phyloP scores from a whole-genome alignment of 352 stramenopile genomes.

The Phytophthora quininea region DNA sequence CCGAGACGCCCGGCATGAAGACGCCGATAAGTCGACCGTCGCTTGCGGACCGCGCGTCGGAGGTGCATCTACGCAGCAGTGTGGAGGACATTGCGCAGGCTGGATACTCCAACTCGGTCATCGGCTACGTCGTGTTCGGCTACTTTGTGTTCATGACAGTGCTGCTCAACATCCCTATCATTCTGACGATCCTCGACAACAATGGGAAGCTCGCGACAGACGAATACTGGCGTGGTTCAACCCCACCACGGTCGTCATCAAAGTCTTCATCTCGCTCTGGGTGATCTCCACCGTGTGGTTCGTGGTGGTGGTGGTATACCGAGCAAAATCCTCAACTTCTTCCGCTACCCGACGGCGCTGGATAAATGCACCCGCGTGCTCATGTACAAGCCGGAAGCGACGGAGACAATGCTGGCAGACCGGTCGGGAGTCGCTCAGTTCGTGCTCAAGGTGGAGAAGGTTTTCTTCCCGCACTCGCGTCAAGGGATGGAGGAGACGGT shows the following conservation, averaged over 20 bases:
- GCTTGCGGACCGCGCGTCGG: slow-evolving; percentile 46
- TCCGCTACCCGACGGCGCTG: slow-evolving; percentile 49
- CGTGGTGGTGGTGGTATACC: slow-evolving; percentile 47
- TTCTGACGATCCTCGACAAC: slow-evolving; percentile 63
- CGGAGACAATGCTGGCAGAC: slow-evolving; percentile 62
- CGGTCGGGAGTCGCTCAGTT: slow-evolving; percentile 62
- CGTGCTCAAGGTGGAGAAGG: slow-evolving; percentile 55
- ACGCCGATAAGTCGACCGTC: slow-evolving; percentile 39
- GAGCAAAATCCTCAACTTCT: slow-evolving; percentile 67
- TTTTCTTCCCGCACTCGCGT: slow-evolving; percentile 46
- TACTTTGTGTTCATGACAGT: slow-evolving; percentile 68
- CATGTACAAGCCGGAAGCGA: slow-evolving; percentile 66
- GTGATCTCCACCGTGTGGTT: slow-evolving; percentile 61
- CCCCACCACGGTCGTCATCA: slow-evolving; percentile 52
- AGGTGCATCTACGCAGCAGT: slow-evolving; percentile 50
- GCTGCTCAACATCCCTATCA: slow-evolving; percentile 58
- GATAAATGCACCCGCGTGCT: slow-evolving; percentile 54
- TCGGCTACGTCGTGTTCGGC: slow-evolving; percentile 53
- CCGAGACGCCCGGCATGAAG: slow-evolving; percentile 48
- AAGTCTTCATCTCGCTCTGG: slow-evolving; percentile 70
- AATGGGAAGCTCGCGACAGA: slow-evolving; percentile 53
- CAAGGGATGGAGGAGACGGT: slow-evolving; percentile 64
- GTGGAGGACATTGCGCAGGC: slow-evolving; percentile 60
- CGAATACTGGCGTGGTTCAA: slow-evolving; percentile 61
- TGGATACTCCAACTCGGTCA: slow-evolving; percentile 48